Evolutionary conservation across 192 early-diverging fungal genomes (phyloP).

Genomic region (Helicostylum pulchrum): DNA sequence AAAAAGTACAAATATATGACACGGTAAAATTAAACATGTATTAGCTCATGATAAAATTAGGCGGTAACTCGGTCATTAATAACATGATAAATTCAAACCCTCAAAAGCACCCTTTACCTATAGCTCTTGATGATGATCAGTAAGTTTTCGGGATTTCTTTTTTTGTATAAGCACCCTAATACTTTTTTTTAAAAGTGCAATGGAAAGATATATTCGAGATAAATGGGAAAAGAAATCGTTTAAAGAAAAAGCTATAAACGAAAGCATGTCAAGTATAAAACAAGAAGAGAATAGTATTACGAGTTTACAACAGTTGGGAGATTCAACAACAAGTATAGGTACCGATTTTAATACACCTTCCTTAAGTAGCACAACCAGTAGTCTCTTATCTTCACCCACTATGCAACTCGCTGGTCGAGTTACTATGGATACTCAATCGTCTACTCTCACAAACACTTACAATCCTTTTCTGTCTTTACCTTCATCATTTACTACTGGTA

Average conservation of each 20-base stretch:
- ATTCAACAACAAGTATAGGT: background rate
- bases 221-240: slow-evolving; percentile 79
- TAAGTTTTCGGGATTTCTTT: slow-evolving; percentile 17
- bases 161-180: no score
- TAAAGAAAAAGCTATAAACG: slow-evolving; percentile 3
- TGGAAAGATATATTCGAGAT: slow-evolving; percentile 86
- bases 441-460: no score
- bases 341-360: background rate
- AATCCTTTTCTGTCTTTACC: no score
- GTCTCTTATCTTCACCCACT: slow-evolving; percentile 3
- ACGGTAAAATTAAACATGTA: background rate
- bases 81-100: slow-evolving; percentile 67
- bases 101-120: slow-evolving; percentile 61
- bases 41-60: slow-evolving; percentile 45
- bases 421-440: no score
- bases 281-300: no score
- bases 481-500: no score
- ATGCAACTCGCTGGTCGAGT: slow-evolving; percentile 11
- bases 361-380: background rate
- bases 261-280: background rate
- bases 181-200: slow-evolving; percentile 50
- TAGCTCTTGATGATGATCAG: slow-evolving; percentile 55
- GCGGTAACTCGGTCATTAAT: slow-evolving; percentile 70
- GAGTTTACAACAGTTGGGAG: no score
- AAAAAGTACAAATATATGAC: background rate